These are phyloP conservation scores for Apiospora malaysiana DNA, from an alignment of 2,329 filamentous ascomycete genomes.

Conservation along the genomic window DNA sequence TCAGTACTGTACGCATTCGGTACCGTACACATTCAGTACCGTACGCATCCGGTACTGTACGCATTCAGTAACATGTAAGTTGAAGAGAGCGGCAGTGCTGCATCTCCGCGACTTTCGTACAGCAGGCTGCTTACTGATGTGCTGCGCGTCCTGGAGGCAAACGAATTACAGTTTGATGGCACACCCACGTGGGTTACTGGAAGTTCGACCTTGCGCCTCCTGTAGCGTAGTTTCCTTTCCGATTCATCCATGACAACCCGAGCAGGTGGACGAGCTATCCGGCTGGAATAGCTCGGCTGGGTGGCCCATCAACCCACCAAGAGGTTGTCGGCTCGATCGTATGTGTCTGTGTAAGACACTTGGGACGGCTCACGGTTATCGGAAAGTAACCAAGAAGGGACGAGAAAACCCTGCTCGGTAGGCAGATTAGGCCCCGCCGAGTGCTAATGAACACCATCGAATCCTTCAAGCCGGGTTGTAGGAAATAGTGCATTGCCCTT, in stretches of 20 bases:
- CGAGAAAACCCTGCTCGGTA: slow-evolving; percentile 1
- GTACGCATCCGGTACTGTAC: too few species aligned
- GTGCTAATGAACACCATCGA: not conserved
- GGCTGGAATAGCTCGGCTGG: not conserved
- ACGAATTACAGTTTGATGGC: slow-evolving; percentile 12
- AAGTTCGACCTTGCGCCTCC: not conserved
- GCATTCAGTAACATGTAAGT: not conserved
- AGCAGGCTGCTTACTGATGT: not conserved
- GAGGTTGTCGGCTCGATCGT: not conserved
- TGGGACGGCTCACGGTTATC: slow-evolving; percentile 4
- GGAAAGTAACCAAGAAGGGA: not conserved
- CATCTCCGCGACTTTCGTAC: not conserved
- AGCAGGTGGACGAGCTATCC: not conserved
- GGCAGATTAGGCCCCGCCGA: not conserved
- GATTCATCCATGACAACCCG: not conserved
- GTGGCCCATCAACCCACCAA: not conserved
- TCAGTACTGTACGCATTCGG: too few species aligned
- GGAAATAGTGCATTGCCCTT: slow-evolving; percentile 14
- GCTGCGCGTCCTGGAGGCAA: not conserved
- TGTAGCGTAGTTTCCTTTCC: not conserved
- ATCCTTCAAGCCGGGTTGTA: slow-evolving; percentile 26
- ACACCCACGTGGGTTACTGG: slow-evolving; percentile 7
- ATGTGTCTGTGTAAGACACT: not conserved
- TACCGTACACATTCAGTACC: too few species aligned
- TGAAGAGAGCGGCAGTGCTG: not conserved